Evolutionary conservation across 345 rosid species (phyloP).

Genomic region (Angophora floribunda): DNA sequence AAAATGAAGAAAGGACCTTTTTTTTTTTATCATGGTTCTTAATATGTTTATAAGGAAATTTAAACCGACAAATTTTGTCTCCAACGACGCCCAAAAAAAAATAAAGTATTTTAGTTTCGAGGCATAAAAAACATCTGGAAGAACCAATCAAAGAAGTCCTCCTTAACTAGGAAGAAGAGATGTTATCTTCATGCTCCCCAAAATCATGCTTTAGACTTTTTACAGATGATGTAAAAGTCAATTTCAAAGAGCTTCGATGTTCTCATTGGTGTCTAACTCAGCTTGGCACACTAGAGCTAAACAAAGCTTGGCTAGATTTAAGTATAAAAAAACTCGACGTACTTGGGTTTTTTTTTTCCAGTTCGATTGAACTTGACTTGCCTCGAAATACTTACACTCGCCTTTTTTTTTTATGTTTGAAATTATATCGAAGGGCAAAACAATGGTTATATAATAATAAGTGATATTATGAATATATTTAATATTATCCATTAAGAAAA

Average conservation of each 20-base stretch:
- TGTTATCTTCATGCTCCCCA: too few species aligned
- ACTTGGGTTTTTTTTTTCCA: background rate
- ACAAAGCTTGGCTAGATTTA: background rate
- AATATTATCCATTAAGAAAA: fast-evolving
- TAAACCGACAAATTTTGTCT: background rate
- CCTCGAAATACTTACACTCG: fast-evolving
- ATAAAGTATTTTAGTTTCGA: background rate
- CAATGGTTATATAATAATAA: fast-evolving
- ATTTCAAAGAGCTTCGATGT: background rate
- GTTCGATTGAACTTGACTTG: background rate
- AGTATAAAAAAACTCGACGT: background rate
- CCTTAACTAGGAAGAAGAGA: too few species aligned
- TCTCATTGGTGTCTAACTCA: background rate
- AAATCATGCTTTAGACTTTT: background rate
- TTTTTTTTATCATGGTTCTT: background rate
- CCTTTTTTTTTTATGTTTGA: background rate
- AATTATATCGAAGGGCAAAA: background rate
- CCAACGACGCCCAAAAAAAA: background rate
- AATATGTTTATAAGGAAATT: background rate
- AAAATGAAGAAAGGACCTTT: background rate
- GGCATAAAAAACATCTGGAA: background rate
- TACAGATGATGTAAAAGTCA: background rate
- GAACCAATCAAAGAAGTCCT: too few species aligned
- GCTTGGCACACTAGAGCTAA: fast-evolving
- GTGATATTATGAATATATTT: background rate